Conservation (phyloP, 257 asterid species). For the Jaltomata sinuosa region DNA sequence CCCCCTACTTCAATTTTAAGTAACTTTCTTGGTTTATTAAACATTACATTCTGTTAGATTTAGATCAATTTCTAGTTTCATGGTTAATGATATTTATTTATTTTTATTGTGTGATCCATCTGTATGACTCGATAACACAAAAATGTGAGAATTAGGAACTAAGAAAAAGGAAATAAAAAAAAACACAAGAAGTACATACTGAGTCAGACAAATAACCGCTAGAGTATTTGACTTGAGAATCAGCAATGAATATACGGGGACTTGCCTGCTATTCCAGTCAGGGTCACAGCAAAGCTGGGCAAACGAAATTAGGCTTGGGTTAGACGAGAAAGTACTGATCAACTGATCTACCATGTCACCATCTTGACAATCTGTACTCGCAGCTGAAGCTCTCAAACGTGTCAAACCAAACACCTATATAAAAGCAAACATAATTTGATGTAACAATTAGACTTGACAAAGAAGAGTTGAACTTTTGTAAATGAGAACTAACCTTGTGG, state of each 20-base stretch:
- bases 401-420: conserved; percentile 67
- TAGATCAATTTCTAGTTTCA: background rate
- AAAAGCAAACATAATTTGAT: conserved; percentile 8
- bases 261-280: conserved; percentile 71
- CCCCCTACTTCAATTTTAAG: background rate
- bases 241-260: background rate
- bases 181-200: background rate
- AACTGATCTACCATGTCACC: conserved; percentile 73
- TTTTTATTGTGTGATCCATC: background rate
- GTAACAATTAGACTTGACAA: conserved; percentile 7
- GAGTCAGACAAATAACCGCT: background rate
- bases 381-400: conserved; percentile 32
- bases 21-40: background rate
- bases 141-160: background rate
- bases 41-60: background rate
- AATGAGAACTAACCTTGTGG: conserved; percentile 59
- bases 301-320: conserved; percentile 92
- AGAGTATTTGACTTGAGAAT: background rate
- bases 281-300: conserved; percentile 86
- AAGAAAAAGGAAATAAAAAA: background rate
- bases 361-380: conserved; percentile 34
- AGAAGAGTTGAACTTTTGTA: background rate
- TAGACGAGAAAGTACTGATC: conserved; percentile 86
- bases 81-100: background rate
- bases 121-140: background rate